phyloP scores from a whole-genome alignment of 371 early-diverging fungal genomes.

The Paraphysoderma sedebokerense region DNA sequence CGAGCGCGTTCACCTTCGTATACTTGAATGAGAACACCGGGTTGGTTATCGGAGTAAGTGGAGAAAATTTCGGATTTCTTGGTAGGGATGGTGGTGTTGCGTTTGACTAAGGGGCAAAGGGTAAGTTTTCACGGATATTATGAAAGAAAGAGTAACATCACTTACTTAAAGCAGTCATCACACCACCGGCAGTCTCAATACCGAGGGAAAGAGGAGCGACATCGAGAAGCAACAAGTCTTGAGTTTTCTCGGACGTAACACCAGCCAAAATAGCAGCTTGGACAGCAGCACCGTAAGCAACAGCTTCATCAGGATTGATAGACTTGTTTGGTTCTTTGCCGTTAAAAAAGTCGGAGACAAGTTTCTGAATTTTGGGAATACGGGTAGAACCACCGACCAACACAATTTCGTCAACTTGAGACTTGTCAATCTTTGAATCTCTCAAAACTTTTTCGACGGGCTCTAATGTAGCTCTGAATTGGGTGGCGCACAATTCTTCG shows the following conservation, averaged over 20 bases:
- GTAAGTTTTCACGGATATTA: no score
- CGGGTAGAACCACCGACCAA: conserved; percentile 99
- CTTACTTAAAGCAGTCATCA: conserved; percentile 88
- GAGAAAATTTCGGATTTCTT: conserved; percentile 97
- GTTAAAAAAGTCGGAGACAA: conserved; percentile 93
- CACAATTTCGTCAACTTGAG: conserved; percentile 85
- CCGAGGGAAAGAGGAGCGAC: conserved; percentile 61
- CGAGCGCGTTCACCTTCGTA: conserved; percentile 95
- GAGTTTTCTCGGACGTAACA: conserved; percentile 78
- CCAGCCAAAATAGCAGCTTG: conserved; percentile 89
- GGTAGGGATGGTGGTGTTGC: conserved; percentile 94
- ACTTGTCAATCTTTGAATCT: conserved; percentile 88
- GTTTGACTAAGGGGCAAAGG: conserved; percentile 83
- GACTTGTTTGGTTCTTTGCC: conserved; percentile 94
- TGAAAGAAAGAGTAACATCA: no score
- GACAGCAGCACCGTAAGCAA: conserved; percentile 97
- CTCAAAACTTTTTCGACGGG: conserved; percentile 91
- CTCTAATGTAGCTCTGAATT: conserved; percentile 85
- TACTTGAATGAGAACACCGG: conserved; percentile 92
- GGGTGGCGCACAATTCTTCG: conserved; percentile 88
- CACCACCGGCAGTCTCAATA: conserved; percentile 92
- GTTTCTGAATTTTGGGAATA: conserved; percentile 98
- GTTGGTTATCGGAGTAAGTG: conserved; percentile 96
- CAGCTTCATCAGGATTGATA: conserved; percentile 97
- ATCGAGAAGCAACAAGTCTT: conserved; percentile 52